Evolutionary conservation across 1,139 yeast genomes (phyloP), one percentile per base, ranked within the genome.

Genomic region (Suhomyces taliae): DNA sequence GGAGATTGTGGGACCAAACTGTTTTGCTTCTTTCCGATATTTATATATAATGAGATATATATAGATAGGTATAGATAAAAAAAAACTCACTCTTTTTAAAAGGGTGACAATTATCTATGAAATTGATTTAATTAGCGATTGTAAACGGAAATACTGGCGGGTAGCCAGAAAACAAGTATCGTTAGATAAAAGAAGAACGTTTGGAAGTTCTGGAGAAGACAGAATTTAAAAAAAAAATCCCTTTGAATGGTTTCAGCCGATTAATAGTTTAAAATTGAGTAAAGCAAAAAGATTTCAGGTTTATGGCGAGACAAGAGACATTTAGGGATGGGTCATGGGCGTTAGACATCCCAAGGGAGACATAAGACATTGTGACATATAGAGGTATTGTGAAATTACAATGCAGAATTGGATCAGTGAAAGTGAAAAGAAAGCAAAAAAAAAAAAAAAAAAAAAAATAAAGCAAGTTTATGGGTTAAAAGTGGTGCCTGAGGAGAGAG

Each of bases 281-380:
- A 36, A 24, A 10, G 12, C 29, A 29, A 29, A 36, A 36, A 42
- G 40, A 33, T 42, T 42, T 42, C 40, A 37, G 33, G 10, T 29
- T 29, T 36, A 37, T 29, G 44, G 38, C 37, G 44, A 32, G 24
- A 19, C 26, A 34, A 29, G 45, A 39, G 40, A 39, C 40, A 39
- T 38, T 39, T 32, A 37, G 45, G 45, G 45, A 34, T 37, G 37
- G 43, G 45, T 39, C 45, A 42, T 34, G 45, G 40, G 40, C 41
- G 41, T 31, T 41, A 42, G 45, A 42, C 45, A 42, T n/a, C n/a
- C 11, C 32, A 29, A 2, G 32, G n/a, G 32, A 34, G 34, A 37
- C 34, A 37, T 7, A 26, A 34, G 41, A 42, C 45, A 42, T 42
- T n/a, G 40, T 24, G 34, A 41, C 41, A 39, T 26, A 19, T 19